Conservation (phyloP, 176 grass and related monocot species). For the Themeda triandra region DNA sequence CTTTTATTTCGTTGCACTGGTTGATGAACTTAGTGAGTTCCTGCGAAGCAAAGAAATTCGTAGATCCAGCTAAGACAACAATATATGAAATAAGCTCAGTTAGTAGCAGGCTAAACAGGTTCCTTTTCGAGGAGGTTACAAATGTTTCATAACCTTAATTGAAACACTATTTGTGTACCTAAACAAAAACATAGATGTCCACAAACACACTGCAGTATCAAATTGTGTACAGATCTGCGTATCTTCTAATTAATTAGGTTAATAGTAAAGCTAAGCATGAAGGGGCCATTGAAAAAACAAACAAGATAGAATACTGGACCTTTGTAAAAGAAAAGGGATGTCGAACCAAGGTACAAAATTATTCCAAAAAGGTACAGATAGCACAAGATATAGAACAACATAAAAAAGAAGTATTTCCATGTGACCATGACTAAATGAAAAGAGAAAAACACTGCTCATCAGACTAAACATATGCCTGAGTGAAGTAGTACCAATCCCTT, state of each 20-base stretch:
- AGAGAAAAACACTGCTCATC: not conserved
- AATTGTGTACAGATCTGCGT: not conserved
- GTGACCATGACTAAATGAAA: not conserved
- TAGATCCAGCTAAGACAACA: not conserved
- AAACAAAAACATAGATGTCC: not conserved
- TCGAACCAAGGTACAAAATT: not conserved
- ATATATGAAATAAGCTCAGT: not conserved
- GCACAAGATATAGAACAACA: not conserved
- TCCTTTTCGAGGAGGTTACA: not conserved
- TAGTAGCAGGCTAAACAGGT: not conserved
- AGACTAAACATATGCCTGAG: not conserved
- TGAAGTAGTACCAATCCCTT: not conserved
- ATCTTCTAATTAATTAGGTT: not conserved
- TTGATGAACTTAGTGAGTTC: conserved; percentile 84
- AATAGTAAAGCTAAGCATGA: not conserved
- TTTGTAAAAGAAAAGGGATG: not conserved
- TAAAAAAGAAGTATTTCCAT: not conserved
- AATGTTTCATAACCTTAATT: not conserved
- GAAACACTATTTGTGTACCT: not conserved
- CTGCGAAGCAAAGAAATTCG: conserved; percentile 5
- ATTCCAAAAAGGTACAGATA: not conserved
- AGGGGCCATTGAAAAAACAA: not conserved
- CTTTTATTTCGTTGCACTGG: conserved; percentile 66
- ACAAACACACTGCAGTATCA: not conserved
- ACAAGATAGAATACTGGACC: not conserved